These are phyloP conservation scores for Phytophthora pseudosyringae DNA, from an alignment of 352 stramenopile species.

Conservation along the genomic window DNA sequence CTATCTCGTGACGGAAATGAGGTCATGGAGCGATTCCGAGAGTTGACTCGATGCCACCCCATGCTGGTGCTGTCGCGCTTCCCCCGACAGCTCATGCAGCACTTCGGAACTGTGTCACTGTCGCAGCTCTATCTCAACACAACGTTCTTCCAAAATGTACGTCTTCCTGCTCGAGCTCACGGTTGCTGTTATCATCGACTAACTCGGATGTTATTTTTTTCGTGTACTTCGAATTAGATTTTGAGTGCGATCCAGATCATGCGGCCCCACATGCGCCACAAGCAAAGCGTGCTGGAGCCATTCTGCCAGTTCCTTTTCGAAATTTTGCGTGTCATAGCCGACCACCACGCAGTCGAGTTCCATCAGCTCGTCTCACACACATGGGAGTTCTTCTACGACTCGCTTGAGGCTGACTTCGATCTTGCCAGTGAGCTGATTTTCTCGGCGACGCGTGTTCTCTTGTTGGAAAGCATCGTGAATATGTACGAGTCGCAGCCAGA, in stretches of 20 bases:
- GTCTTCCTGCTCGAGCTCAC: constrained; percentile 4
- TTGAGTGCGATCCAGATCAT: constrained; percentile 70
- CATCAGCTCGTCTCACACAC: constrained; percentile 57
- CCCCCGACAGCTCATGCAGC: constrained; percentile 54
- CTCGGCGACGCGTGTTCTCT: constrained; percentile 35
- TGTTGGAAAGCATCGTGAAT: constrained; percentile 52
- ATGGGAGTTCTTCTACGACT: constrained; percentile 61
- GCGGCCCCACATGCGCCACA: constrained; percentile 40
- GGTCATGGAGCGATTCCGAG: constrained; percentile 65
- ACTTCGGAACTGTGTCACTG: constrained; percentile 62
- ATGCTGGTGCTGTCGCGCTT: constrained; percentile 65
- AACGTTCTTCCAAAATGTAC: constrained; percentile 64
- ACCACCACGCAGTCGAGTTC: constrained; percentile 74
- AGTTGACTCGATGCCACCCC: constrained; percentile 60
- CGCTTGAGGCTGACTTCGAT: constrained; percentile 46
- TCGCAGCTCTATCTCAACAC: constrained; percentile 76
- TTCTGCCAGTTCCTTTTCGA: constrained; percentile 72
- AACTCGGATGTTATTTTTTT: constrained; percentile 3
- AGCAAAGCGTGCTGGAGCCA: constrained; percentile 36
- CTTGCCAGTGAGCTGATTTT: constrained; percentile 47
- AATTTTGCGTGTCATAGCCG: constrained; percentile 65
- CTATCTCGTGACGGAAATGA: constrained; percentile 52
- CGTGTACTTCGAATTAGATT: constrained; percentile 36
- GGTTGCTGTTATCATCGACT: background rate
- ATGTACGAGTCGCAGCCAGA: constrained; percentile 61